These are phyloP conservation scores for Xerocomellus dryophilus DNA, from an alignment of 768 basidiomycete species.

Conservation along the genomic window DNA sequence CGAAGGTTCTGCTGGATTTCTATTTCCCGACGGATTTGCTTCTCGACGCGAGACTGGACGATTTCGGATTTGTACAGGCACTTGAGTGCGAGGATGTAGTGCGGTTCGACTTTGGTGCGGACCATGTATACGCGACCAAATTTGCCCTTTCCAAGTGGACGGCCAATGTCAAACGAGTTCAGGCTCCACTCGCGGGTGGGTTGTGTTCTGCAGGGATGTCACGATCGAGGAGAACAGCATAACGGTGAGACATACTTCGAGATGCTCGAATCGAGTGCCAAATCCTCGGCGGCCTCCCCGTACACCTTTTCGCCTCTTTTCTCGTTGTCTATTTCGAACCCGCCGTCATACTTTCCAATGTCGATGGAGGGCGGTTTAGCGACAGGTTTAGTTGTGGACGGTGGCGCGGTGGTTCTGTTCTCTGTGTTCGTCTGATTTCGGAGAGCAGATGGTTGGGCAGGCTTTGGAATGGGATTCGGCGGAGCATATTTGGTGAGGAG, in stretches of 20 bases:
- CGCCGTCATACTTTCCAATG: conserved; percentile 94
- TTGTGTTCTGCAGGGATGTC: conserved; percentile 42
- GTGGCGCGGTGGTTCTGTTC: conserved; percentile 28
- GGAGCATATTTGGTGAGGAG: conserved; percentile 73
- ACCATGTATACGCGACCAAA: conserved; percentile 99
- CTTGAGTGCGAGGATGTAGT: conserved; percentile 95
- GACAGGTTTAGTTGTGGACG: conserved; percentile 18
- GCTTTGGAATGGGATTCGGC: conserved; percentile 45
- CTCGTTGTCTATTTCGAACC: conserved; percentile 86
- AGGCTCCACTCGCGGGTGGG: conserved; percentile 87
- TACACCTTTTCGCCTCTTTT: conserved; percentile 70
- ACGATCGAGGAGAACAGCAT: neutral
- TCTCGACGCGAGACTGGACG: conserved; percentile 87
- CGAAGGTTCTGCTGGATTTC: conserved; percentile 97
- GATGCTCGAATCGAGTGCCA: conserved; percentile 83
- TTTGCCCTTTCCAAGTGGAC: conserved; percentile 97
- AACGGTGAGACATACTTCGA: conserved; percentile 47
- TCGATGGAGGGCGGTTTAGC: conserved; percentile 44
- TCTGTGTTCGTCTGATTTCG: conserved; percentile 37
- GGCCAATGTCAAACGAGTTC: conserved; percentile 87
- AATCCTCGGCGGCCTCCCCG: conserved; percentile 74
- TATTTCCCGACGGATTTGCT: conserved; percentile 95
- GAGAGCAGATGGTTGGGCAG: conserved; percentile 40
- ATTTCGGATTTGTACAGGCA: conserved; percentile 97
- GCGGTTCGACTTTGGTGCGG: conserved; percentile 81